These are phyloP conservation scores for Neonectria punicea DNA, from an alignment of 2,329 filamentous ascomycete genomes.

Conservation along the genomic window DNA sequence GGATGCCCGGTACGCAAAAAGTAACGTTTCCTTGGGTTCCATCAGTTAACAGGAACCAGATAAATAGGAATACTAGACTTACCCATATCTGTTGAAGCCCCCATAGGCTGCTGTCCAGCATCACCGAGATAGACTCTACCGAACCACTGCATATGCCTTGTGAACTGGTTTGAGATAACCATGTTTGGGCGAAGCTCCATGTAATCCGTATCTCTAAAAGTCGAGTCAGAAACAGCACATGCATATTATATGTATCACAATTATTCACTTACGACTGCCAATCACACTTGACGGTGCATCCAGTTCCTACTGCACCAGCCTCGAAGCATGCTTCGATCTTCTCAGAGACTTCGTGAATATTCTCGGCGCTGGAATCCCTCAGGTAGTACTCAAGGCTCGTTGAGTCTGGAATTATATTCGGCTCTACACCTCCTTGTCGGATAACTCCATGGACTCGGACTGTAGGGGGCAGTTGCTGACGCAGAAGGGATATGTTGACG, in stretches of 20 bases:
- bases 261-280: slow-evolving; percentile 26
- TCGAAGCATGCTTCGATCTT: slow-evolving; percentile 54
- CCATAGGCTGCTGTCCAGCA: slow-evolving; percentile 30
- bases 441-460: slow-evolving; percentile 64
- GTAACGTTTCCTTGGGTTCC: slow-evolving; percentile 34
- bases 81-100: slow-evolving; percentile 41
- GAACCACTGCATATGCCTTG: slow-evolving; percentile 35
- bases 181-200: slow-evolving; percentile 35
- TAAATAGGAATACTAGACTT: not conserved
- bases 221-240: slow-evolving; percentile 1
- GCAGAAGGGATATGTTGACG: slow-evolving; percentile 60
- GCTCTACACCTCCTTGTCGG: slow-evolving; percentile 60
- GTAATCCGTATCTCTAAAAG: slow-evolving; percentile 33
- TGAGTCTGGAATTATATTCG: slow-evolving; percentile 67
- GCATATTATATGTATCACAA: too few relatives aligned
- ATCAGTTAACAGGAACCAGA: not conserved
- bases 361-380: slow-evolving; percentile 41
- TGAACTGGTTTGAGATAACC: slow-evolving; percentile 25
- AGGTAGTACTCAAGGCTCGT: slow-evolving; percentile 51
- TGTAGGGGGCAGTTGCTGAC: slow-evolving; percentile 65
- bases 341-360: slow-evolving; percentile 47
- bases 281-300: slow-evolving; percentile 57
- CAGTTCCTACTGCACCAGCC: slow-evolving; percentile 54
- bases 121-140: slow-evolving; percentile 25
- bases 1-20: slow-evolving; percentile 34